Percentiles rank a stretch among this genome's conserved stretches.
Evolutionary conservation across 176 grass and related monocot genomes (phyloP).

Genomic region (Cenchrus purpureus): DNA sequence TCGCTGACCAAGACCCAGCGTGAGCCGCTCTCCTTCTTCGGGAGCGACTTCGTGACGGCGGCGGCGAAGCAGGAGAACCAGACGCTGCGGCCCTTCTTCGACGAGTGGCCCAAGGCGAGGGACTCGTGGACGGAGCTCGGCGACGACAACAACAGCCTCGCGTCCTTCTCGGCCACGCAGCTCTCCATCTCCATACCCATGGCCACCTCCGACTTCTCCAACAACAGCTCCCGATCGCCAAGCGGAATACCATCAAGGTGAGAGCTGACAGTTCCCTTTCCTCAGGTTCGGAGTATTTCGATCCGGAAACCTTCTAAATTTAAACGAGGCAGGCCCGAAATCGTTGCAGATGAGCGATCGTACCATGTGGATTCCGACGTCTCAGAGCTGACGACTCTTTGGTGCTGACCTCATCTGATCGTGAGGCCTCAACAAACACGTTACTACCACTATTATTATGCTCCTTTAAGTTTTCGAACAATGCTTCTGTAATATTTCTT

Average conservation of each 20-base stretch:
- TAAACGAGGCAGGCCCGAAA: neutral
- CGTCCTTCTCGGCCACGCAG: constrained; percentile 72
- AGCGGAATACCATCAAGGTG: constrained; percentile 54
- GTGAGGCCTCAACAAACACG: neutral
- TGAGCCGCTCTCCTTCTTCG: constrained; percentile 58
- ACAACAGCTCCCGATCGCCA: constrained; percentile 65
- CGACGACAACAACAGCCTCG: constrained; percentile 58
- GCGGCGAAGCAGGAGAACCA: constrained; percentile 61
- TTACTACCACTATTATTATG: constrained; percentile 5
- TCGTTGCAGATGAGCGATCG: constrained; percentile 49
- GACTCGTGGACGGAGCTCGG: constrained; percentile 69
- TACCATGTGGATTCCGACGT: neutral
- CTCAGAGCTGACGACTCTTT: constrained; percentile 6
- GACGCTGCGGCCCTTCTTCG: constrained; percentile 79
- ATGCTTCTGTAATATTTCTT: constrained; percentile 23
- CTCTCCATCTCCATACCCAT: constrained; percentile 91
- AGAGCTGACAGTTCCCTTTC: neutral
- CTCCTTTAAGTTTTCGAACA: constrained; percentile 21
- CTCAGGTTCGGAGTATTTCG: neutral
- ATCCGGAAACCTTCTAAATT: constrained; percentile 11
- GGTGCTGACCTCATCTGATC: neutral
- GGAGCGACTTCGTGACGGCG: constrained; percentile 36
- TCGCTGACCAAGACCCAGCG: constrained; percentile 50
- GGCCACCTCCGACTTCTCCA: constrained; percentile 73
- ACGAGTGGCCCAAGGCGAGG: constrained; percentile 82